Percentiles rank a stretch among this genome's conserved stretches.
Evolutionary conservation across 345 rosid genomes (phyloP).

Genomic region (Streptanthus diversifolius): DNA sequence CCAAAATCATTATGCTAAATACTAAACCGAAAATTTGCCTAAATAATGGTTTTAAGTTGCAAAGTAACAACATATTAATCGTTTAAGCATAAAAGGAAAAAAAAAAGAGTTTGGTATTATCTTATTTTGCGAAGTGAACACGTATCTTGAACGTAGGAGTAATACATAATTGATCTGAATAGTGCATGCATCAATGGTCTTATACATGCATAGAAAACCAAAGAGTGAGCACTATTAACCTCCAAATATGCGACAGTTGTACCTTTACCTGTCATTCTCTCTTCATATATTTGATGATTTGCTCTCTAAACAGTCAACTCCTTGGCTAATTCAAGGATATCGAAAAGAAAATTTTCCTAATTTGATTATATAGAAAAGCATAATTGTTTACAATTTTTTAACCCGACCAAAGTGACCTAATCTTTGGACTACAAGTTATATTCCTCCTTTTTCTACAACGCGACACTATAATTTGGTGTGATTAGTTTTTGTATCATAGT

Average conservation of each 20-base stretch:
- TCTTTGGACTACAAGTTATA: not conserved
- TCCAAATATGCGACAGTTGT: not conserved
- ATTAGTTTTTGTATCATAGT: not conserved
- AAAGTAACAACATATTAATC: too few relatives aligned
- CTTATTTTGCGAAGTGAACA: not conserved
- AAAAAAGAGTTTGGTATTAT: not conserved
- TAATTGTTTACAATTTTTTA: too few relatives aligned
- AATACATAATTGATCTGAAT: not conserved
- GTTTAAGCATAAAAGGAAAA: too few relatives aligned
- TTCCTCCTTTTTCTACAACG: not conserved
- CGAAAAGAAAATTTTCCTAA: not conserved
- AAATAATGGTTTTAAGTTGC: too few relatives aligned
- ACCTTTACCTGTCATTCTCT: not conserved
- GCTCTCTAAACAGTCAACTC: not conserved
- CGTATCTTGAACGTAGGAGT: not conserved
- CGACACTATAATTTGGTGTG: not conserved
- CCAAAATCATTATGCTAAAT: too few relatives aligned
- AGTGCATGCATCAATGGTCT: not conserved
- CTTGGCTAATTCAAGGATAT: not conserved
- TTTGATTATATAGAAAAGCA: too few relatives aligned
- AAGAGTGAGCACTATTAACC: not conserved
- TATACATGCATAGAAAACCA: not conserved
- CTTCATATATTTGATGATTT: not conserved
- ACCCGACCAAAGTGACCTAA: not conserved
- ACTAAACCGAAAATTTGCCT: too few relatives aligned